Conservation (phyloP, 164 flowering plant genomes). For the Magnolia officinalis region DNA sequence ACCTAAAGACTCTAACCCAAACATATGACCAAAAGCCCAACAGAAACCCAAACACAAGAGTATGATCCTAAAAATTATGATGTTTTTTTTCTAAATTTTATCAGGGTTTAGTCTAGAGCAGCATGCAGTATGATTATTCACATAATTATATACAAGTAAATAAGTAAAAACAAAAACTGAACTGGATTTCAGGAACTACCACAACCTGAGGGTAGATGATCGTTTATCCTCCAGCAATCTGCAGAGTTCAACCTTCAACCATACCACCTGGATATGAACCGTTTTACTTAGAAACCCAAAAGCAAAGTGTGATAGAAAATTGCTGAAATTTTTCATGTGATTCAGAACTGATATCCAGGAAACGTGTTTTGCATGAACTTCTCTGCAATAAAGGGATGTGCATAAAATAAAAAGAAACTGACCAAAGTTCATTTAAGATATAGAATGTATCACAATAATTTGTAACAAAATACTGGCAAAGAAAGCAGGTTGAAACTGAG, state of each 20-base stretch:
- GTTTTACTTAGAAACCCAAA: constrained; percentile 1
- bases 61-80: not conserved
- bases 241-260: constrained; percentile 89
- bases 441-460: not conserved
- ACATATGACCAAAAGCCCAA: no score
- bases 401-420: not conserved
- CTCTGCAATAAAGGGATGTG: not conserved
- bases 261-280: constrained; percentile 60
- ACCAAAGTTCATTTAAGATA: not conserved
- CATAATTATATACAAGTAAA: no score
- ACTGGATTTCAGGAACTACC: not conserved
- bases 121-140: no score
- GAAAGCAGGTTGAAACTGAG: not conserved
- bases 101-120: no score
- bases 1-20: no score
- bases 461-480: not conserved
- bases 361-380: not conserved
- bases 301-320: not conserved
- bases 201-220: constrained; percentile 65
- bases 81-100: no score
- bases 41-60: no score
- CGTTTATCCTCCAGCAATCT: constrained; percentile 88
- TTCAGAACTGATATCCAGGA: not conserved
- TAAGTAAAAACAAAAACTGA: no score
- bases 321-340: not conserved